Evolutionary conservation across 352 stramenopile genomes (phyloP).

Genomic region (Phytophthora melonis): DNA sequence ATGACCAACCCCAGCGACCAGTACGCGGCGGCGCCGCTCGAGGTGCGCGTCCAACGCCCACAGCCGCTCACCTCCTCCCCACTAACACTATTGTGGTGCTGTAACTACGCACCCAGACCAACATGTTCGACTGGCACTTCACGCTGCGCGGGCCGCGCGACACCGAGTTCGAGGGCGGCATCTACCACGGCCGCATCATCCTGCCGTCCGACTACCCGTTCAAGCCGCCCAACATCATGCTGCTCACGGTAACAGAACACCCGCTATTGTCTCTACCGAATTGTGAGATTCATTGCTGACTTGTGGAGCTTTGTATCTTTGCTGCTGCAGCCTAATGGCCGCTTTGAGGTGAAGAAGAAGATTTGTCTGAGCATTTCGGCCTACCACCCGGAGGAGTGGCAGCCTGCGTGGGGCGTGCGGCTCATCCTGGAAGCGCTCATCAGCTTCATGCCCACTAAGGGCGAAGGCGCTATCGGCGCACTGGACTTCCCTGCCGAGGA

Average conservation of each 20-base stretch:
- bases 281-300: no score
- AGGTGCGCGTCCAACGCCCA: constrained; percentile 40
- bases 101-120: constrained; percentile 49
- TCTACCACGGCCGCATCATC: constrained; percentile 99
- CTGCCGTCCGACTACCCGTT: constrained; percentile 95
- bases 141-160: constrained; percentile 96
- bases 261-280: background rate
- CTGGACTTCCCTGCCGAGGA: constrained; percentile 81
- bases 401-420: constrained; percentile 94
- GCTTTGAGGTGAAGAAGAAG: constrained; percentile 98
- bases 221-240: constrained; percentile 98
- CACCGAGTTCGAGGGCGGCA: constrained; percentile 97
- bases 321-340: constrained; percentile 88
- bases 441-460: constrained; percentile 96
- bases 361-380: constrained; percentile 98
- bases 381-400: constrained; percentile 98
- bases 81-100: no score
- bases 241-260: constrained; percentile 87
- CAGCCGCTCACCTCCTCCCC: background rate
- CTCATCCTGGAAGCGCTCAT: constrained; percentile 98
- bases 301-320: background rate
- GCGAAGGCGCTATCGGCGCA: constrained; percentile 84
- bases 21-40: constrained; percentile 78
- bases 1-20: constrained; percentile 90
- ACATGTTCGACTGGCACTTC: constrained; percentile 97